Evolutionary conservation across 2,329 filamentous ascomycete species (phyloP).

Genomic region (Cladobotryum protrusum): DNA sequence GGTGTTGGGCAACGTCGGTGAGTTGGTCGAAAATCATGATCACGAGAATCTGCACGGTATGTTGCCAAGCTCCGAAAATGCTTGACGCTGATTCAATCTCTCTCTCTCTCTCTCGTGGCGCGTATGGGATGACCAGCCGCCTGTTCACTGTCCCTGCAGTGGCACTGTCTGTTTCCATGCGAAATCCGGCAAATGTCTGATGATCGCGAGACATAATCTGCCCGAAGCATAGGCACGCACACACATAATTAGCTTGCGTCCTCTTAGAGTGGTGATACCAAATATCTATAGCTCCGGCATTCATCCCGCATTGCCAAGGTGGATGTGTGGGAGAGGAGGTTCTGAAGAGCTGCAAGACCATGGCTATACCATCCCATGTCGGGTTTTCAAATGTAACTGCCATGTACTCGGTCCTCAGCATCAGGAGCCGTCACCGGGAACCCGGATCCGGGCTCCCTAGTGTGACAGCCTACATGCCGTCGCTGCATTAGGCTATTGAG

Average conservation of each 20-base stretch:
- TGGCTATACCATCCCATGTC: background rate
- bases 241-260: background rate
- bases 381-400: too few relatives aligned
- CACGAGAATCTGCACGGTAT: background rate
- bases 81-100: too few relatives aligned
- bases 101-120: too few relatives aligned
- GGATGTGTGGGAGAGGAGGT: background rate
- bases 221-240: too few relatives aligned
- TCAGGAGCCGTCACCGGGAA: constrained; percentile 1
- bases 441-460: constrained; percentile 5
- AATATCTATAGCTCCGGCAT: too few relatives aligned
- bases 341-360: background rate
- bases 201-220: background rate
- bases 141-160: too few relatives aligned
- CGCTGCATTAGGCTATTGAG: background rate
- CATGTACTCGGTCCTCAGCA: background rate
- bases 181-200: background rate
- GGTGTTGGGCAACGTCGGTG: background rate
- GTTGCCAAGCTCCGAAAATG: background rate
- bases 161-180: too few relatives aligned
- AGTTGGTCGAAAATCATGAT: background rate
- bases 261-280: too few relatives aligned
- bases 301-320: too few relatives aligned
- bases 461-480: background rate
- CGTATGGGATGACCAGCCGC: too few relatives aligned